Base-by-base conservation (phyloP, 306 rosid species). In the Carpinus viminea region DNA sequence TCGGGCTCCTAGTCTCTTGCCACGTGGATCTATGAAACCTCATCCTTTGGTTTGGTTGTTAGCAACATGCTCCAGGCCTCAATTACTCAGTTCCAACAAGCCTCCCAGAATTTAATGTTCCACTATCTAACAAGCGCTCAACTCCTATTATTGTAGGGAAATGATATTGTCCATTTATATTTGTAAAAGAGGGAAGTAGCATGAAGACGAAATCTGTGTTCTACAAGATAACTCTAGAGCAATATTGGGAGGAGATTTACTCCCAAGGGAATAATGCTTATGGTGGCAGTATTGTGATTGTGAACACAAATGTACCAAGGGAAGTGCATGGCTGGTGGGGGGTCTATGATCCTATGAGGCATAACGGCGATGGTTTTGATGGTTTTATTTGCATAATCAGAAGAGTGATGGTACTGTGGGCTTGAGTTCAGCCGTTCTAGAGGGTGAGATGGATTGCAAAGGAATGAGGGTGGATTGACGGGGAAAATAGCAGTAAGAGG, bases 361-460 rank as follows among this genome's bases (percentile, higher is more conserved):
- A 17, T n/a, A 55, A n/a, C 1, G 26, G 24, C 4, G 11, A 55
- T 55, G 26, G 45, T 41, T 5, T n/a, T 55, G 21, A 5, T 55
- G 28, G 61, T n/a, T 55, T n/a, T 55, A 45, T 81, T n/a, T 91
- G 93, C 74, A 73, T 68, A 82, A 85, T 47, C 82, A 89, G 72
- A 56, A 56, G 15, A 41, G 69, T 36, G 41, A 45, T 71, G 61
- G 61, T 13, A 31, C 34, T 31, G 83, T 84, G 15, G 90, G 88
- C 1, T 51, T 87, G 71, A 87, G 86, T 36, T 51, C 74, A 0
- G 80, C 85, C 16, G 65, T 84, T 36, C 70, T 79, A 10, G 85
- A 84, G 50, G 80, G 83, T 85, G 85, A 81, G 43, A 72, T 84
- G 88, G 86, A 76, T 87, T 15, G 45, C 79, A 75, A 86, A 87